Evolutionary conservation across 208 protist species (phyloP).

Genomic region (Kentomonas sorsogonicus): DNA sequence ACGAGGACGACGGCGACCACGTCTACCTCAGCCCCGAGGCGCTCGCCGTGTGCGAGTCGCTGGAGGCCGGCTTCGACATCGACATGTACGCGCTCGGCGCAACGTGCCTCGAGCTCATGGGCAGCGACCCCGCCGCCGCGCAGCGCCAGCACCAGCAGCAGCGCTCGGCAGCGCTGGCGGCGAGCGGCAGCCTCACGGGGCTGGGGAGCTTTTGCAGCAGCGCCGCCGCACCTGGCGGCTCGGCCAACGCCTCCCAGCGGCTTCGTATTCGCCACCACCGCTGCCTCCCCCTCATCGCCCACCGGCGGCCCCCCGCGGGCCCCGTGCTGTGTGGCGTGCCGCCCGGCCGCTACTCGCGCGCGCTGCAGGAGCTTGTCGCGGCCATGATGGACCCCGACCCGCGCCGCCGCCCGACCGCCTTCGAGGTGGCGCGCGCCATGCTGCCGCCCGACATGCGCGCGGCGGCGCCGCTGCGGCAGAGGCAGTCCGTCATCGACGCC

Average conservation of each 20-base stretch:
- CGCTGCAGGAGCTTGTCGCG: slow-evolving; percentile 19
- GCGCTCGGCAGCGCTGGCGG: slow-evolving; percentile 1
- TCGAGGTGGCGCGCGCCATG: slow-evolving; percentile 22
- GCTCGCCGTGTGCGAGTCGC: slow-evolving; percentile 25
- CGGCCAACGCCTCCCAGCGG: too few species aligned
- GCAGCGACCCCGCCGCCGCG: slow-evolving; percentile 28
- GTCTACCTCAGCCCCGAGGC: slow-evolving; percentile 75
- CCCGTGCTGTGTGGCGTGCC: slow-evolving; percentile 1
- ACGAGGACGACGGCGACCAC: slow-evolving; percentile 83
- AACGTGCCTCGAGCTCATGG: slow-evolving; percentile 76
- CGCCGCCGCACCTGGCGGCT: too few species aligned
- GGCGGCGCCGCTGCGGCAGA: background rate
- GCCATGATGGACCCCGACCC: slow-evolving; percentile 21
- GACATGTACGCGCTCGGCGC: slow-evolving; percentile 88
- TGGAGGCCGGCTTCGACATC: slow-evolving; percentile 29
- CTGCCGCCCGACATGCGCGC: slow-evolving; percentile 1
- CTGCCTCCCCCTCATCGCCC: background rate
- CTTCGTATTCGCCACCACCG: too few species aligned
- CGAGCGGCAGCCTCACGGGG: slow-evolving; percentile 5
- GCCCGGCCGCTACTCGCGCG: slow-evolving; percentile 9
- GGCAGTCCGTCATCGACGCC: background rate
- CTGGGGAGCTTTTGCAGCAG: slow-evolving; percentile 19
- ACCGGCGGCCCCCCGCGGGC: slow-evolving; percentile 6
- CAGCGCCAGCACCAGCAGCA: slow-evolving; percentile 17
- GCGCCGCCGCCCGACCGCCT: slow-evolving; percentile 16